These are phyloP conservation scores for Colletotrichum agaves DNA, from an alignment of 2,329 filamentous ascomycete species.

Conservation along the genomic window DNA sequence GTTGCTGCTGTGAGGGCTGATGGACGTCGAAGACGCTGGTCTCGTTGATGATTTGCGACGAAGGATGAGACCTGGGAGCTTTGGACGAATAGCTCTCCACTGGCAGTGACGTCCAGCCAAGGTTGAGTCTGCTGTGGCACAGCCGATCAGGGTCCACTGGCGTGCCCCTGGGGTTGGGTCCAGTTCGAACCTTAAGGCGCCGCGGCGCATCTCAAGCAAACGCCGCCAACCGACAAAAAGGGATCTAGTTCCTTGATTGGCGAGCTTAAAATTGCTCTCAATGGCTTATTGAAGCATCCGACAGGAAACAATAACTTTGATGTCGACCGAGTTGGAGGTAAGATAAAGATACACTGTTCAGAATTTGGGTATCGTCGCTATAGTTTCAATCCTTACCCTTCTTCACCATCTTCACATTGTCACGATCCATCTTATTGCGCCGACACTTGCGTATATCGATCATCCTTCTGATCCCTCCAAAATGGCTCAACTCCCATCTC, in stretches of 20 bases:
- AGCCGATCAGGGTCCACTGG: conserved; percentile 4
- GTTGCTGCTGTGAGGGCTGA: background rate
- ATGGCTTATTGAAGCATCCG: too few species aligned
- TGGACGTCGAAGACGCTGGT: background rate
- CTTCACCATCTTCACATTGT: background rate
- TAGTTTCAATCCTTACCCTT: background rate
- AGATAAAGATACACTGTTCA: too few species aligned
- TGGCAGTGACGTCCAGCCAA: conserved; percentile 9
- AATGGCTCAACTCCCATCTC: conserved; percentile 37
- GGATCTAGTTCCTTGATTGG: background rate
- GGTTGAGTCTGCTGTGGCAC: background rate
- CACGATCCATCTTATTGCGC: background rate
- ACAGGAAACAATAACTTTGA: too few species aligned
- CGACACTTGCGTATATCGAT: conserved; percentile 11
- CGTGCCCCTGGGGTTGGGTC: background rate
- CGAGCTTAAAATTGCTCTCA: too few species aligned
- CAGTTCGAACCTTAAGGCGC: conserved; percentile 1
- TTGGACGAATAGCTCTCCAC: background rate
- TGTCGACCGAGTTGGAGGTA: too few species aligned
- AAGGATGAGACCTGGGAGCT: background rate
- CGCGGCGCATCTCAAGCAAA: background rate
- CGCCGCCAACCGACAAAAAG: background rate
- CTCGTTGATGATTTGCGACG: background rate
- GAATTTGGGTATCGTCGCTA: background rate
- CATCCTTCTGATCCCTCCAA: conserved; percentile 18